phyloP scores from a whole-genome alignment of 1,139 yeast genomes.

The Hansenula sp. region DNA sequence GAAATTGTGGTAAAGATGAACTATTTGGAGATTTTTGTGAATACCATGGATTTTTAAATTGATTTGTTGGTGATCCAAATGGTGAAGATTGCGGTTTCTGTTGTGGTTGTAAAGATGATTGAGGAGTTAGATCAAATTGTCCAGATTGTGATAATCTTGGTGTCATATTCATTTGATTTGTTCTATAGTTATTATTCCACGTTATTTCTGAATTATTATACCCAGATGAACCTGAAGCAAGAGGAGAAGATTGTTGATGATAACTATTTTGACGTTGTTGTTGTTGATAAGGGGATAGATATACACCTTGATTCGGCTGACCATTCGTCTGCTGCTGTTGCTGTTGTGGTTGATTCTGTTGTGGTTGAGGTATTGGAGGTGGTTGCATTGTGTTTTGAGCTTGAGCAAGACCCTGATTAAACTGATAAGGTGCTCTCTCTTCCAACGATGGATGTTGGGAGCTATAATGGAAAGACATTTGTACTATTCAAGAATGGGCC shows the following conservation, averaged over 20 bases:
- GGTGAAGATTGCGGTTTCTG: slow-evolving; percentile 11
- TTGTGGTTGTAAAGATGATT: not conserved
- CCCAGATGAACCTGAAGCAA: not conserved
- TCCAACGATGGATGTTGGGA: slow-evolving; percentile 20
- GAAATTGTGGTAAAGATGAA: not conserved
- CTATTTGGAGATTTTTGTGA: slow-evolving; percentile 13
- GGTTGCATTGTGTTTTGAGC: slow-evolving; percentile 2
- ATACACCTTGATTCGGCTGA: slow-evolving; percentile 19
- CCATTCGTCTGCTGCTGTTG: slow-evolving; percentile 11
- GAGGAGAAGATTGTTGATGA: slow-evolving; percentile 1
- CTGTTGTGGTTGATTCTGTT: slow-evolving; percentile 23
- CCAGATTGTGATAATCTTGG: slow-evolving; percentile 4
- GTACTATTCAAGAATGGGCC: no score
- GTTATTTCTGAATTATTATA: slow-evolving; percentile 4
- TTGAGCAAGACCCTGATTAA: not conserved
- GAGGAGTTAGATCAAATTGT: not conserved
- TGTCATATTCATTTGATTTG: slow-evolving; percentile 4
- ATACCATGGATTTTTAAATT: slow-evolving; percentile 24
- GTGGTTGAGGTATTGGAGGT: not conserved
- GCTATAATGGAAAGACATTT: slow-evolving; percentile 20
- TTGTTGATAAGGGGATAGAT: slow-evolving; percentile 9
- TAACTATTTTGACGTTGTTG: slow-evolving; percentile 7
- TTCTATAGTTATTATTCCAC: slow-evolving; percentile 13
- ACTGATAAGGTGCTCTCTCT: slow-evolving; percentile 6
- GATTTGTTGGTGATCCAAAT: slow-evolving; percentile 22